Conservation (phyloP, 306 rosid species). For the Citrullus colocynthis region DNA sequence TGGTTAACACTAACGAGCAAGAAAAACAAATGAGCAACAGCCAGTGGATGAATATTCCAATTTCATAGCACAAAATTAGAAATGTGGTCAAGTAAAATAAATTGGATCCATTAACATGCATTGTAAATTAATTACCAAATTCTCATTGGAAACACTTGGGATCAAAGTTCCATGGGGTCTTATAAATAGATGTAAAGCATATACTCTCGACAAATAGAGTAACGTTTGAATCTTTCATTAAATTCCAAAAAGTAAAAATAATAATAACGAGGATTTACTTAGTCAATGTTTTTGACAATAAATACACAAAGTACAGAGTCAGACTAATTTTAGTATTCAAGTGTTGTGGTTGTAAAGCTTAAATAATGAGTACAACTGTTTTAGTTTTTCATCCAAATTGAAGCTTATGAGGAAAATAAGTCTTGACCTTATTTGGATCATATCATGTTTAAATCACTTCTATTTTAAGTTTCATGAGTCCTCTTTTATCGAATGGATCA, state of each 20-base stretch:
- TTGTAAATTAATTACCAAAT: not conserved
- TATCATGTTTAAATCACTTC: not conserved
- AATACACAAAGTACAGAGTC: not conserved
- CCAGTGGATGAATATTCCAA: not conserved
- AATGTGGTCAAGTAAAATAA: not conserved
- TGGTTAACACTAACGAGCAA: not conserved
- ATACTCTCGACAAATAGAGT: too few species aligned
- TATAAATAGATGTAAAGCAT: not conserved
- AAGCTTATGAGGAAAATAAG: not conserved
- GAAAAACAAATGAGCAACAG: not conserved
- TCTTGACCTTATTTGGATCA: not conserved
- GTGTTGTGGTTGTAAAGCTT: not conserved
- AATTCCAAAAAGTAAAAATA: too few species aligned
- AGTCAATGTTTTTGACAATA: not conserved
- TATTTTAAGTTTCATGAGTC: not conserved
- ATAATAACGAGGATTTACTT: not conserved
- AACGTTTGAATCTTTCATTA: too few species aligned
- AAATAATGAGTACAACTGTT: not conserved
- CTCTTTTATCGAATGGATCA: not conserved
- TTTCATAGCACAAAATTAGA: not conserved
- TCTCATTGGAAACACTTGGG: not conserved
- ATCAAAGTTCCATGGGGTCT: not conserved
- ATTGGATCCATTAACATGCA: not conserved
- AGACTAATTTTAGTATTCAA: not conserved
- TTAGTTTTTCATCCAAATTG: not conserved